A percentile compares a stretch with the other conserved stretches of the same genome.
Conservation (phyloP, 2,329 filamentous ascomycete species). For the Madurella mycetomatis region DNA sequence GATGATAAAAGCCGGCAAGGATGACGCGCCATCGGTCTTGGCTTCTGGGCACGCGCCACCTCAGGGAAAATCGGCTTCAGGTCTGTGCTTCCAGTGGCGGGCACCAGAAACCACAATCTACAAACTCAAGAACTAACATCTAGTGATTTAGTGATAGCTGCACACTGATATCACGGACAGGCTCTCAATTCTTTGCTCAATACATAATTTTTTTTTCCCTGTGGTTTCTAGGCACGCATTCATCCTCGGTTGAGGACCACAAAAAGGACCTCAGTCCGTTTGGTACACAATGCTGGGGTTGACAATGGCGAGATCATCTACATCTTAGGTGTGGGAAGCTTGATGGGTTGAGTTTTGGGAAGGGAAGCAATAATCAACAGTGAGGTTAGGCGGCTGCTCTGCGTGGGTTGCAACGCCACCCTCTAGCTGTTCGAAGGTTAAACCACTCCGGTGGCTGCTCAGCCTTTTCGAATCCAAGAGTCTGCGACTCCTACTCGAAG, state of each 20-base stretch:
- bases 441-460: too few species aligned
- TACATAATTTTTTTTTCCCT: too few species aligned
- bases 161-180: not conserved
- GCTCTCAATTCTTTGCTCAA: not conserved
- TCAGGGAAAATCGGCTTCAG: not conserved
- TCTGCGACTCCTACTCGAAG: too few species aligned
- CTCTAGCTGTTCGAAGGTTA: too few species aligned
- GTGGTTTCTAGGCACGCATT: too few species aligned
- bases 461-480: too few species aligned
- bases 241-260: too few species aligned
- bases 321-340: not conserved
- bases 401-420: too few species aligned
- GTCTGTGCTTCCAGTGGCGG: not conserved
- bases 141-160: not conserved
- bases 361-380: too few species aligned
- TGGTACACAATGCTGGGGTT: not conserved
- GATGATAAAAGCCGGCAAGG: constrained; percentile 11
- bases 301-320: not conserved
- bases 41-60: not conserved
- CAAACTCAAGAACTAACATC: too few species aligned
- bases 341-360: not conserved
- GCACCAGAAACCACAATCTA: too few species aligned
- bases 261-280: not conserved
- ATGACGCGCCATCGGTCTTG: constrained; percentile 17
- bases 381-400: too few species aligned